Conservation (phyloP, 306 rosid genomes). For the Acacia acuminata region DNA sequence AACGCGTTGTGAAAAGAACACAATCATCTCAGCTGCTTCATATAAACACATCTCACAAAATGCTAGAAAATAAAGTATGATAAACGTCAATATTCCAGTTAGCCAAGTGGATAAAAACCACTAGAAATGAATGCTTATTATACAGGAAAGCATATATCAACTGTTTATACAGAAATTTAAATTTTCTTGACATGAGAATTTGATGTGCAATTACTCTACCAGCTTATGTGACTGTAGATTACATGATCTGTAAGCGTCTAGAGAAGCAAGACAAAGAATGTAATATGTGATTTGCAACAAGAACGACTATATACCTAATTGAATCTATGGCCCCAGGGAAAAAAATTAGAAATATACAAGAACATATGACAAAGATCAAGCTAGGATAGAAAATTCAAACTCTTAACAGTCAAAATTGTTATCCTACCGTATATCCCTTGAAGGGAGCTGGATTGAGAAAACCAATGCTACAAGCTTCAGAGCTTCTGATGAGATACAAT, state of each 20-base stretch:
- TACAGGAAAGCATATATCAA: conserved; percentile 36
- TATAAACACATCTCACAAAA: not conserved
- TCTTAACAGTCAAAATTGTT: conserved; percentile 42
- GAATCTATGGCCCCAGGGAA: conserved; percentile 24
- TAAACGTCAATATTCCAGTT: conserved; percentile 9
- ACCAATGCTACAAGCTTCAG: conserved; percentile 43
- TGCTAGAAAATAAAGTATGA: conserved; percentile 12
- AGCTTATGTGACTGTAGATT: conserved; percentile 37
- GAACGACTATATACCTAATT: conserved; percentile 43
- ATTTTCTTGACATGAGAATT: conserved; percentile 29
- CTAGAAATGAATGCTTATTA: conserved; percentile 28
- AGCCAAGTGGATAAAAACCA: conserved; percentile 17
- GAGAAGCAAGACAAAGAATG: conserved; percentile 27
- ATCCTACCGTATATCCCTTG: conserved; percentile 37
- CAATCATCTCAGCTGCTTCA: conserved; percentile 22
- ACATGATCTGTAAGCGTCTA: conserved; percentile 51
- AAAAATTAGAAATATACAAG: conserved; percentile 12
- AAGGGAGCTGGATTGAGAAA: conserved; percentile 16
- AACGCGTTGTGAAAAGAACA: not conserved
- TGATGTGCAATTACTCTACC: conserved; percentile 31
- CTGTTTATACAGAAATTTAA: conserved; percentile 39
- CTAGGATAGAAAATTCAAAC: conserved; percentile 37
- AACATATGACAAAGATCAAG: conserved; percentile 14
- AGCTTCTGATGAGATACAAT: conserved; percentile 95
- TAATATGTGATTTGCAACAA: conserved; percentile 45